Percentiles rank a stretch among this genome's conserved stretches.
Evolutionary conservation across 768 basidiomycete species (phyloP).

Genomic region (Auriculariales sp.): DNA sequence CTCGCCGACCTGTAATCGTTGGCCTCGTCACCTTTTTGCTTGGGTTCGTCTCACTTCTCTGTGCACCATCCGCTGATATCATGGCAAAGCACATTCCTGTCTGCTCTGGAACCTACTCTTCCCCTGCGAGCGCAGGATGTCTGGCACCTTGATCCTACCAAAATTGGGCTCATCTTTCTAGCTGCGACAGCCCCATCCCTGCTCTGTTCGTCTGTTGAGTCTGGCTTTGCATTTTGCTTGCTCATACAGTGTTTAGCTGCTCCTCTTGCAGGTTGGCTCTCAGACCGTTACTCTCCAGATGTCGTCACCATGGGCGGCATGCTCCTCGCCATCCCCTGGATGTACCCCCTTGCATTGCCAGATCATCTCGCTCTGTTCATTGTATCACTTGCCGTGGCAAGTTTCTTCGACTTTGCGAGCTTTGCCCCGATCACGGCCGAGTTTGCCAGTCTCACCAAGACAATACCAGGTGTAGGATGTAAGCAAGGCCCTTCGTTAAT

Average conservation of each 20-base stretch:
- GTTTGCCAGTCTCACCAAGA: constrained; percentile 42
- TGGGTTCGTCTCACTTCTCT: not conserved
- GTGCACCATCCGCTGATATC: not conserved
- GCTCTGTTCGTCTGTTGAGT: constrained; percentile 31
- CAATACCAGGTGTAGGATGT: constrained; percentile 56
- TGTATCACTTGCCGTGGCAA: constrained; percentile 32
- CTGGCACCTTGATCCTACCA: constrained; percentile 32
- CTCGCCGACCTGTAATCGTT: not conserved
- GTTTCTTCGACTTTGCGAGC: constrained; percentile 44
- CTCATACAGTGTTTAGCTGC: constrained; percentile 28
- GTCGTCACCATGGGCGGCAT: constrained; percentile 36
- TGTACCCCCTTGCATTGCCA: constrained; percentile 35
- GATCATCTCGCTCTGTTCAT: constrained; percentile 33
- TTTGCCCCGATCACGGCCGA: constrained; percentile 53
- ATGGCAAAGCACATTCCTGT: constrained; percentile 27
- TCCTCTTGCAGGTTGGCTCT: constrained; percentile 38
- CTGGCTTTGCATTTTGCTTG: not conserved
- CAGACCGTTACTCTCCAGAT: constrained; percentile 43
- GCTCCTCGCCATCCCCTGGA: constrained; percentile 48
- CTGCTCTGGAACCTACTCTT: constrained; percentile 39
- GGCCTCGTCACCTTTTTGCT: not conserved
- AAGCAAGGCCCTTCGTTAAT: constrained; percentile 2
- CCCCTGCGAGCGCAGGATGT: constrained; percentile 36
- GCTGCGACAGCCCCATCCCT: constrained; percentile 50
- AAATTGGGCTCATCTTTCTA: constrained; percentile 54